Base-by-base conservation (phyloP, 441 rosid species). In the Populus trichocarpa region DNA sequence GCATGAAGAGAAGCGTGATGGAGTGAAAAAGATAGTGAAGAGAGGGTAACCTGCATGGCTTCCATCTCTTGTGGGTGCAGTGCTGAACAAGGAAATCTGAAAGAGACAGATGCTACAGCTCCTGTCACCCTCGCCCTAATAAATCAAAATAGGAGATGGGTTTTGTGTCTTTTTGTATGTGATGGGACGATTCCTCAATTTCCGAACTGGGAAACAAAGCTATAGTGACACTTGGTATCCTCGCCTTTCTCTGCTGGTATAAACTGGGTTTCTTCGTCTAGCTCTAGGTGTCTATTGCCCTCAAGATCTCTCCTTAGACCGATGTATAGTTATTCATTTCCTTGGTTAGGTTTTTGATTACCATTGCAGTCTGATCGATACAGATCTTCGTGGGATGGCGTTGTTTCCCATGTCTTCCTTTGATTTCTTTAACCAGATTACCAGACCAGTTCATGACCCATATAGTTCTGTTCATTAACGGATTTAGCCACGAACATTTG, bases 61-160 rank as follows among this genome's bases (percentile, higher is more conserved):
- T 84, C 96, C 92, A 82, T 87, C 88, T 85, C 89, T 90, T 87
- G 92, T 90, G 96, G 91, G 90, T 91, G 90, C 89, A 88, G 86
- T 87, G 91, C 90, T 88, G 89, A 89, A 86, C 74, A 79, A 63
- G 92, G 98, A 82, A 91, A 88, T 10, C 40, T 86, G 94, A 92
- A 78, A 82, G 80, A 38, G 96, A 94, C 93, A 66, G 77, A 81
- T 78, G 87, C 84, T 73, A 65, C 79, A 76, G 83, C 94, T 84
- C 80, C 83, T 77, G 84, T 81, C 84, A 74, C 38, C 36, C 12
- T 75, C 79, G 71, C 30, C 14, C 67, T 26, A 8, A 40, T 71
- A 61, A 67, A 72, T 72, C 28, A 73, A 38, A 71, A 28, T 6
- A 18, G 40, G 71, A 35, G 35, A 74, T 46, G 59, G 68, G 71